Evolutionary conservation across 2,329 filamentous ascomycete genomes (phyloP).

Genomic region (Colletotrichum magnum): DNA sequence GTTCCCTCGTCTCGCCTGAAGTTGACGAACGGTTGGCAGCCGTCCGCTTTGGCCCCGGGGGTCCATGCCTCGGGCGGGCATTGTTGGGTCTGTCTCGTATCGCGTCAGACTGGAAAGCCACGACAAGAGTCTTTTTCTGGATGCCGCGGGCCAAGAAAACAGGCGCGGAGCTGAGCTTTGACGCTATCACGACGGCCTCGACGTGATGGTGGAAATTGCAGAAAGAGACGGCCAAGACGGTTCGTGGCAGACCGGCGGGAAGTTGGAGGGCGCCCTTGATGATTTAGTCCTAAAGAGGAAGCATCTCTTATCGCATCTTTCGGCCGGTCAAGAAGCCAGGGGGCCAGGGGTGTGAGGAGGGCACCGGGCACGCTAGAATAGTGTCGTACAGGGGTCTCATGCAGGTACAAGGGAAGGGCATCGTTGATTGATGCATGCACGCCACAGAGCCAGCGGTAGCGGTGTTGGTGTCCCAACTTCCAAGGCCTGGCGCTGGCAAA

Average conservation of each 20-base stretch:
- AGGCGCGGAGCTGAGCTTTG: conserved; percentile 36
- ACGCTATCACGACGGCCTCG: conserved; percentile 34
- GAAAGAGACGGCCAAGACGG: conserved; percentile 33
- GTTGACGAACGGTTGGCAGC: neutral
- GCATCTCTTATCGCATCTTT: conserved; percentile 32
- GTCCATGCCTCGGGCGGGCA: conserved; percentile 14
- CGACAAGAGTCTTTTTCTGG: conserved; percentile 2
- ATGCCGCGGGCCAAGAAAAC: conserved; percentile 20
- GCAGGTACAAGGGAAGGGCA: conserved; percentile 42
- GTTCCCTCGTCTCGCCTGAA: conserved; percentile 2
- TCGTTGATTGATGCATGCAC: conserved; percentile 34
- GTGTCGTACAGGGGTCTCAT: conserved; percentile 27
- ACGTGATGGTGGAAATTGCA: conserved; percentile 40
- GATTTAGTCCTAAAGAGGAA: conserved; percentile 37
- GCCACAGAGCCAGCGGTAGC: conserved; percentile 25
- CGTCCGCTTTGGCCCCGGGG: conserved; percentile 25
- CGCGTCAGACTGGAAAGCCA: neutral
- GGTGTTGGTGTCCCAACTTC: neutral
- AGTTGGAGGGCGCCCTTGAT: neutral
- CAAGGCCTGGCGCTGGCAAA: conserved; percentile 22
- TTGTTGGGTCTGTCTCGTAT: conserved; percentile 34
- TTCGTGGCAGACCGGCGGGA: conserved; percentile 21
- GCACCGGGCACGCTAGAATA: neutral
- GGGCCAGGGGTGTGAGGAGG: too few species aligned
- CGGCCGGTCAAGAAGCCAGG: conserved; percentile 21